Evolutionary conservation across 2,329 filamentous ascomycete species (phyloP), one percentile per base, ranked within the genome.

Genomic region (Plenodomus tracheiphilus): DNA sequence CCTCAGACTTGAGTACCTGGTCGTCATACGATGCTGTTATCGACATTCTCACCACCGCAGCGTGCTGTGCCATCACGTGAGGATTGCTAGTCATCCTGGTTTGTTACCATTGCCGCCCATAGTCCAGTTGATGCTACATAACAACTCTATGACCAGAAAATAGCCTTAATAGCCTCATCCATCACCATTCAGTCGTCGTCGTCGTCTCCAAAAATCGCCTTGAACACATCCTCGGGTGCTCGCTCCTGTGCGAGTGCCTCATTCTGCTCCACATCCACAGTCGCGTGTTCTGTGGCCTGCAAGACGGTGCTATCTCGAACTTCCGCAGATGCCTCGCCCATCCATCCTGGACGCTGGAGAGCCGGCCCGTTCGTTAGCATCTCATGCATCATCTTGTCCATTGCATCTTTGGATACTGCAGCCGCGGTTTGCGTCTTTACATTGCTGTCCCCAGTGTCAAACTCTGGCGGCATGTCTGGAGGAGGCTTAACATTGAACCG

Each of bases 161-260:
- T 11, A 7, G 13, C 11, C 6, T 32, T 11, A 32, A 15, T 11
- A 15, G 4, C 28, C 11, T 32, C 13, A 4, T 15, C 15, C 9
- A 15, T 10, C 28, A 32, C 13, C 4, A 32, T 15, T 32, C 28
- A 32, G 28, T 32, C 58, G 35, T 90, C 88, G 56, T 88, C 87
- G 64, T 88, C 88, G 68, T 91, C 90, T 5, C 92, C 93, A 80
- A 97, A 97, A 22, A 97, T 91, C n/a, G 91, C 89, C 59, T 84
- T 89, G 62, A 97, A 91, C 0, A 97, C 86, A 37, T 88, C 89
- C 41, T 92, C 89, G 15, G 87, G 85, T 1, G 91, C 89, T 45
- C 84, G 81, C 62, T 85, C 79, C 0, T 82, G 86, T 65, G 95
- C 89, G 9, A 96, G 66, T 3, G 88, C 89, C 48, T 91, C 87